Evolutionary conservation across 257 asterid species (phyloP), one percentile per base, ranked within the genome.

Genomic region (Voacanga thouarsii): DNA sequence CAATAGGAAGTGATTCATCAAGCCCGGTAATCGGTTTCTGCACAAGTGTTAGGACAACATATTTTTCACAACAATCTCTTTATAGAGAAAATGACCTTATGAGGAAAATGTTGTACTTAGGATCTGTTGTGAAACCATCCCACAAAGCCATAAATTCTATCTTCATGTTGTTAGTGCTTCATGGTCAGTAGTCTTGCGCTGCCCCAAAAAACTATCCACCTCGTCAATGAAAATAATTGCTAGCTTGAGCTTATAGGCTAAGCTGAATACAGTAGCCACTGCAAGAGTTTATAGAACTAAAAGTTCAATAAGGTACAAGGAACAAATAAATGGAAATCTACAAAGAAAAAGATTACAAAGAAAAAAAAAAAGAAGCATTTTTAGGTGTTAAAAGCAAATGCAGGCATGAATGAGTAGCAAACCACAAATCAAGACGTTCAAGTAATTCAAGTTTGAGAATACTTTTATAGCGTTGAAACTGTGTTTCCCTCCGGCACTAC

Each of bases 101-200:
- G 28, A 74, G 65, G 77, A 69, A 44, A 30, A 53, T 23, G 37
- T 26, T 49, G 53, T 49, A 87, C 98, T 69, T 85, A 93, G 97
- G 87, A 79, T 96, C 97, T 39, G 99, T 96, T 71, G 97, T 89
- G 89, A 96, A 93, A 75, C 99, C 99, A 90, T 96, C 99, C 99
- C 99, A 96, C 84, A 96, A 77, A 83, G 99, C 91, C 99, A 96
- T 96, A 85, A 96, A 96, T 71, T 96, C 99, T 49, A 98, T 93
- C 83, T 96, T 96, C 98, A 96, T 93, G 87, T 91, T 75, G 88
- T 85, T 69, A 92, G 77, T 63, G 97, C 94, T 87, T 96, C 98
- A 75, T 93, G 92, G 80, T 96, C 99, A 65, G 89, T 78, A 64
- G 89, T 57, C 89, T 92, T 96, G 66, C 99, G 97, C 82, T 92